Base-by-base conservation (phyloP, 345 rosid genomes). In the Turritis glabra region DNA sequence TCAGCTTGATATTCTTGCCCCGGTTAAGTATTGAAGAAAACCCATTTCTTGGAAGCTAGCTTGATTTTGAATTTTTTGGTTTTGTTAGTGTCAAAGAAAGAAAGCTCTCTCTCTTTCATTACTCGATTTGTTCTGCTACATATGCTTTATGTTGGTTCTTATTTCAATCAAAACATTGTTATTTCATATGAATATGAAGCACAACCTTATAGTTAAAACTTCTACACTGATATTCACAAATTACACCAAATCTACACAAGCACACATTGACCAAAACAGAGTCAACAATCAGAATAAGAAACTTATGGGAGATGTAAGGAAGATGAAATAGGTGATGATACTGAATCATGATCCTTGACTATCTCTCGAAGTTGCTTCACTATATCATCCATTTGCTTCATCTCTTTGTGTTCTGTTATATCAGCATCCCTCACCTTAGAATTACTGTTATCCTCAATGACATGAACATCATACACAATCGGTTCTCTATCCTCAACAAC, bases 401-500 rank as follows among this genome's bases (percentile, higher is more conserved):
- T 69, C 35, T 80, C 85, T 77, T 77, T 69, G 53, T 76, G 74
- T 68, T 81, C 85, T 2, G 22, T 80, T 17, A 63, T 84, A 44
- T 72, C 88, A n/a, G 67, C 67, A 41, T 67, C 73, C 57, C 63
- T 74, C 64, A 40, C 64, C 14, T 69, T 72, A 75, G 64, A 79
- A 63, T 44, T 37, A 9, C 12, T 65, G 25, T 82, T 67, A 75
- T 89, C 90, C 62, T 87, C 89, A 72, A 90, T 71, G 25, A 86
- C 88, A 76, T 85, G 90, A 77, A 90, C 90, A 85, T 91, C 95
- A 48, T 82, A 83, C 59, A 91, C 80, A 74, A 82, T 77, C 23
- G 89, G 85, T 67, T 78, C 81, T 19, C 57, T 19, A 21, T 71
- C 76, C 2, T 35, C 67, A 40, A 40, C 17, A 22, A 21, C n/a